A percentile compares a stretch with the other conserved stretches of the same genome.
These are phyloP conservation scores for Arctium lappa DNA, from an alignment of 129 eudicot species.

Conservation along the genomic window DNA sequence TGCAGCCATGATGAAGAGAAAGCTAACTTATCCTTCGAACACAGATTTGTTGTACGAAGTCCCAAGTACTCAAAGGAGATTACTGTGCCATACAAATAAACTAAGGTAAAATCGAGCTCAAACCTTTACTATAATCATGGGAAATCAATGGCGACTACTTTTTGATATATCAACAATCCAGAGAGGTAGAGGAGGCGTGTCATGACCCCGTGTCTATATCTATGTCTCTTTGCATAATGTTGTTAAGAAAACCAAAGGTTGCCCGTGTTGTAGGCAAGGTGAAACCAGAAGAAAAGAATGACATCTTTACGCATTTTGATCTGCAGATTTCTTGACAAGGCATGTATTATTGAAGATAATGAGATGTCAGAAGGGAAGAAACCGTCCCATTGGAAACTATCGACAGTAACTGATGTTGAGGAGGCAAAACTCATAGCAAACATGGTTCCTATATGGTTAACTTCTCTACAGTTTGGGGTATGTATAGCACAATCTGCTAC, in stretches of 20 bases:
- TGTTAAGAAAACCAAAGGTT: background rate
- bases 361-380: conserved; percentile 14
- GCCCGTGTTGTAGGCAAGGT: background rate
- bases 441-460: conserved; percentile 46
- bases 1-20: conserved; percentile 55
- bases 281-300: background rate
- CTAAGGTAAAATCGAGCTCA: conserved; percentile 35
- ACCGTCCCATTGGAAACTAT: conserved; percentile 37
- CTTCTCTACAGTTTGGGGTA: conserved; percentile 31
- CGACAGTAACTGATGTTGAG: conserved; percentile 51
- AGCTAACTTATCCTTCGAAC: conserved; percentile 34
- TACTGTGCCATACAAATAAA: conserved; percentile 42
- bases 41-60: conserved; percentile 42
- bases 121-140: background rate
- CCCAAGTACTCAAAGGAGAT: conserved; percentile 31
- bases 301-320: background rate
- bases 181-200: no score
- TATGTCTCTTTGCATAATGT: background rate
- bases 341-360: conserved; percentile 28
- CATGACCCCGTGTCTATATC: no score
- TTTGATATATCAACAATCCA: no score
- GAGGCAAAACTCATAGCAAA: conserved; percentile 45
- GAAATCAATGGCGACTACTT: background rate
- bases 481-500: conserved; percentile 33
- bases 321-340: conserved; percentile 50